Percentiles rank a stretch among this genome's conserved stretches.
Evolutionary conservation across 2,329 filamentous ascomycete species (phyloP).

Genomic region (Alternaria rosae): DNA sequence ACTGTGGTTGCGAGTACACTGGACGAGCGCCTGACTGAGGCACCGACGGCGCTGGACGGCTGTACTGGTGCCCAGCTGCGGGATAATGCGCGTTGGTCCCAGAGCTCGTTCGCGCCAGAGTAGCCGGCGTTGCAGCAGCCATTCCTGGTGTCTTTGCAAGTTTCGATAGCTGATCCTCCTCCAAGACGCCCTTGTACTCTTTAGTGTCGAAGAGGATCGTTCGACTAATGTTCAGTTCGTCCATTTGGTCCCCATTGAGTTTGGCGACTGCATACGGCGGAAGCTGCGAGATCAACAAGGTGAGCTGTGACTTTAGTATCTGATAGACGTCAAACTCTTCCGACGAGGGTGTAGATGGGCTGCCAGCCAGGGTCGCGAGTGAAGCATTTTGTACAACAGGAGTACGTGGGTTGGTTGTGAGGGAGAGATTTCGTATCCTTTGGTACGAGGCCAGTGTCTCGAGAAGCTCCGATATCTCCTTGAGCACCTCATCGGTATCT

Average conservation of each 20-base stretch:
- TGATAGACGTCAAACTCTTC: constrained; percentile 70
- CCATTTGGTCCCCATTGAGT: constrained; percentile 84
- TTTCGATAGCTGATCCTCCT: constrained; percentile 73
- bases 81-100: constrained; percentile 42
- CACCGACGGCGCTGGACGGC: constrained; percentile 37
- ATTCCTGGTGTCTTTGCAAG: constrained; percentile 52
- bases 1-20: constrained; percentile 46
- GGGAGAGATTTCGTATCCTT: constrained; percentile 75
- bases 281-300: constrained; percentile 74
- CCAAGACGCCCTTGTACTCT: constrained; percentile 80
- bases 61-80: constrained; percentile 39
- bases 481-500: constrained; percentile 72
- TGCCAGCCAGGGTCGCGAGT: constrained; percentile 62
- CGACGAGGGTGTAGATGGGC: constrained; percentile 69
- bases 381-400: constrained; percentile 72
- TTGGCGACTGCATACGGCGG: constrained; percentile 88
- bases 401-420: constrained; percentile 71
- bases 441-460: constrained; percentile 81
- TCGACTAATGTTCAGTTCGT: constrained; percentile 80
- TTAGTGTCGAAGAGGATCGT: constrained; percentile 76
- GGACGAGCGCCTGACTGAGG: constrained; percentile 38
- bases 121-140: constrained; percentile 36
- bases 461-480: constrained; percentile 77
- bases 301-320: constrained; percentile 76
- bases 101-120: constrained; percentile 36